Conservation (phyloP, 805 yeast genomes). For the Ogataea henricii region DNA sequence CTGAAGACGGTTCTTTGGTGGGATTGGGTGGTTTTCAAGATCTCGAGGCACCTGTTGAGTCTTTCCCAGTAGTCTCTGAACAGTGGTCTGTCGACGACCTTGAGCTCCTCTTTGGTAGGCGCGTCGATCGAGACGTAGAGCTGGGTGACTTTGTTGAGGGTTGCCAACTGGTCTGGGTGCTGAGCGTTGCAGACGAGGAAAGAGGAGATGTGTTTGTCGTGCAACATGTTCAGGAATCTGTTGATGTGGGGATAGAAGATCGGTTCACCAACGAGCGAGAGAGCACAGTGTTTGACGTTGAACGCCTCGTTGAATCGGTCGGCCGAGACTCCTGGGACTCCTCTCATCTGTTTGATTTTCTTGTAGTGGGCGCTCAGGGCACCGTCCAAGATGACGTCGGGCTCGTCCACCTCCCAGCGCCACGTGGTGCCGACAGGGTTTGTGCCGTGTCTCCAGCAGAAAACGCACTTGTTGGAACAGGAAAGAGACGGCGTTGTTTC, state of each 20-base stretch:
- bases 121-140: conserved; percentile 93
- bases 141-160: conserved; percentile 79
- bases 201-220: conserved; percentile 76
- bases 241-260: conserved; percentile 91
- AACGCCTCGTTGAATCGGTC: conserved; percentile 92
- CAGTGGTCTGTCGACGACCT: conserved; percentile 84
- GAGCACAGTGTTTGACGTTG: conserved; percentile 85
- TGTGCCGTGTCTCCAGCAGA: conserved; percentile 97
- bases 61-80: conserved; percentile 94
- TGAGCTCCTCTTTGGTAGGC: conserved; percentile 77
- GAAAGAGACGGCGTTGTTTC: conserved; percentile 93
- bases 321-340: conserved; percentile 91
- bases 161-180: conserved; percentile 81
- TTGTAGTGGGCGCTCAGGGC: conserved; percentile 88
- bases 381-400: conserved; percentile 79
- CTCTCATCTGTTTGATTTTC: conserved; percentile 91
- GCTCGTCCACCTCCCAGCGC: conserved; percentile 95
- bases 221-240: conserved; percentile 79
- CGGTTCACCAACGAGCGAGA: conserved; percentile 93
- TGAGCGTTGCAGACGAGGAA: conserved; percentile 95
- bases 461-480: conserved; percentile 93
- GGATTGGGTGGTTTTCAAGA: conserved; percentile 66
- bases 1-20: conserved; percentile 92
- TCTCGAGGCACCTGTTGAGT: conserved; percentile 76
- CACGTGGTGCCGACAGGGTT: conserved; percentile 95